phyloP scores from a whole-genome alignment of 495 filamentous ascomycete genomes.

The Aspergillus heteromorphus region DNA sequence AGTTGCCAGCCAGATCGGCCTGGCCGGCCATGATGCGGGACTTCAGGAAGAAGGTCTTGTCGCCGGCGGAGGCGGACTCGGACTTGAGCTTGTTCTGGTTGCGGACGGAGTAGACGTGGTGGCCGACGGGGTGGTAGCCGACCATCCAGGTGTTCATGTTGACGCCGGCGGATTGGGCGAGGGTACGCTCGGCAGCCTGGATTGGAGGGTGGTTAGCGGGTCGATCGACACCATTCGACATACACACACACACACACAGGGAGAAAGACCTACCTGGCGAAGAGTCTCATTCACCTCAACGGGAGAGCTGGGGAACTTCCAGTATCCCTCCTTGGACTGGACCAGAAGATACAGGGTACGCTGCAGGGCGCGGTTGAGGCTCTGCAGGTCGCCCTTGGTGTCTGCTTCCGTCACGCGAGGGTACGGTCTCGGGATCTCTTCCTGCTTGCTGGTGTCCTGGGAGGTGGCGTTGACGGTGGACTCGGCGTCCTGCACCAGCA shows the following conservation, averaged over 20 bases:
- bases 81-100: constrained; percentile 36
- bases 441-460: constrained; percentile 56
- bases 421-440: constrained; percentile 66
- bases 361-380: constrained; percentile 70
- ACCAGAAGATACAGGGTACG: constrained; percentile 85
- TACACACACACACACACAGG: too few relatives aligned
- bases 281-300: constrained; percentile 67
- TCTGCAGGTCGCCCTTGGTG: constrained; percentile 61
- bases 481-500: constrained; percentile 73
- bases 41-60: constrained; percentile 95
- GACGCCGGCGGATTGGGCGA: constrained; percentile 69
- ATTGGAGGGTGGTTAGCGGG: constrained; percentile 8
- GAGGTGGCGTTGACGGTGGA: constrained; percentile 58
- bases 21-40: constrained; percentile 94
- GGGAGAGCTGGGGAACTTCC: constrained; percentile 71
- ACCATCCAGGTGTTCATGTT: constrained; percentile 99
- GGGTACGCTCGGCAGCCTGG: constrained; percentile 75
- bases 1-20: constrained; percentile 69
- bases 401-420: constrained; percentile 75
- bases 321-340: constrained; percentile 57
- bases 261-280: constrained; percentile 60
- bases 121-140: constrained; percentile 82
- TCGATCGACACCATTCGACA: neutral
- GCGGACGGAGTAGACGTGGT: constrained; percentile 52
- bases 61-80: constrained; percentile 40